phyloP scores from a whole-genome alignment of 805 yeast genomes.

The Zygoascus ofunaensis region DNA sequence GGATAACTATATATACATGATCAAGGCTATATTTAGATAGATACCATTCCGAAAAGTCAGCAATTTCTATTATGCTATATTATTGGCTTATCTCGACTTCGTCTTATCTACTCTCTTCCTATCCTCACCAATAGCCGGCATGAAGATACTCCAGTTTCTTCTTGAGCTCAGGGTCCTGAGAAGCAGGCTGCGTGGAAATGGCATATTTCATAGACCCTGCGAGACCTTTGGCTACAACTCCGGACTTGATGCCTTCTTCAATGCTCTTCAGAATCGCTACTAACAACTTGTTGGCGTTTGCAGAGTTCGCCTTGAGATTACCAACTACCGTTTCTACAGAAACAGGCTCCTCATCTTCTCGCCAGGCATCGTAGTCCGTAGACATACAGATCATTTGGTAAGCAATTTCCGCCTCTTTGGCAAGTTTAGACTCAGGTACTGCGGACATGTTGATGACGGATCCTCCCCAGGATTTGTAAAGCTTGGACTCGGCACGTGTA shows the following conservation, averaged over 20 bases:
- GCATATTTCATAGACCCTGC: slow-evolving; percentile 70
- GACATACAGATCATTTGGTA: slow-evolving; percentile 99
- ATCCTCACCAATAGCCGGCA: slow-evolving; percentile 62
- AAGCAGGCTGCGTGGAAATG: slow-evolving; percentile 67
- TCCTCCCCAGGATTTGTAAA: slow-evolving; percentile 86
- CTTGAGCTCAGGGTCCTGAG: slow-evolving; percentile 61
- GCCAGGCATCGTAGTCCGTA: slow-evolving; percentile 98
- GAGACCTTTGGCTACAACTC: slow-evolving; percentile 61
- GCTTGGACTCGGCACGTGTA: slow-evolving; percentile 88
- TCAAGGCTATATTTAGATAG: no score
- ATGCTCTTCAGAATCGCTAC: slow-evolving; percentile 57
- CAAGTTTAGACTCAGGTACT: slow-evolving; percentile 93
- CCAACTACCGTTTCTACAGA: slow-evolving; percentile 97
- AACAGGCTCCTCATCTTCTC: slow-evolving; percentile 88
- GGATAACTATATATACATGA: no score
- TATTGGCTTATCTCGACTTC: no score
- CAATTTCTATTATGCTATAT: no score
- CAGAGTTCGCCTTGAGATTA: slow-evolving; percentile 76
- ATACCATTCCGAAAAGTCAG: no score
- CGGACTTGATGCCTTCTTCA: slow-evolving; percentile 45
- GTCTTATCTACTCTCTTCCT: no score
- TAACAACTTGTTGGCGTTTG: slow-evolving; percentile 75
- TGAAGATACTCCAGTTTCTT: slow-evolving; percentile 77
- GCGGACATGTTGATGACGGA: slow-evolving; percentile 95
- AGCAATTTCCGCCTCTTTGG: slow-evolving; percentile 93